These are phyloP conservation scores for Peronospora destructor DNA, from an alignment of 352 stramenopile genomes.

Conservation along the genomic window DNA sequence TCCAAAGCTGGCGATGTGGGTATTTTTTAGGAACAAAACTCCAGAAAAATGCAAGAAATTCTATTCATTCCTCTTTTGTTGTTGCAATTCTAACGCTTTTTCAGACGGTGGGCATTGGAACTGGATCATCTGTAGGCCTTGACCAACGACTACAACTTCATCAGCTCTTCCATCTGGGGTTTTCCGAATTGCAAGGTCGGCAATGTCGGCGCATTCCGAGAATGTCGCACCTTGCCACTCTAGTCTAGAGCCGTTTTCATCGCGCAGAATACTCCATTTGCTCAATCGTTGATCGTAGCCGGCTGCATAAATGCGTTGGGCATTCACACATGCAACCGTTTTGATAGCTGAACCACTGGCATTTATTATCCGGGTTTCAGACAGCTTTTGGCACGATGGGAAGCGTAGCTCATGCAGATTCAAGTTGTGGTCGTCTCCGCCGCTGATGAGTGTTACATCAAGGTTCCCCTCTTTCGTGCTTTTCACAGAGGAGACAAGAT, in stretches of 20 bases:
- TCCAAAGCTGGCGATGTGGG: constrained; percentile 32
- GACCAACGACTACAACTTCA: constrained; percentile 61
- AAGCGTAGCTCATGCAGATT: constrained; percentile 35
- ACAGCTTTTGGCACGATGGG: constrained; percentile 28
- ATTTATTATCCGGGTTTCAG: constrained; percentile 40
- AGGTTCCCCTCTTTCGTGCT: constrained; percentile 10
- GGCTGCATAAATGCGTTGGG: constrained; percentile 40
- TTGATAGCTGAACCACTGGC: constrained; percentile 82
- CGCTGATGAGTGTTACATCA: constrained; percentile 61
- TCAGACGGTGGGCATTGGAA: constrained; percentile 23
- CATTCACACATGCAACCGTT: constrained; percentile 36
- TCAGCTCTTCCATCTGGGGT: constrained; percentile 1
- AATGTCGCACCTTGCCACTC: constrained; percentile 56
- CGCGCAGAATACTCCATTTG: constrained; percentile 39
- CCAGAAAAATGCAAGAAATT: constrained; percentile 35
- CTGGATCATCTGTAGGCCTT: constrained; percentile 63
- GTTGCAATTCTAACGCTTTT: constrained; percentile 1
- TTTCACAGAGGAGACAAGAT: constrained; percentile 22
- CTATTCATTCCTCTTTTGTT: constrained; percentile 26
- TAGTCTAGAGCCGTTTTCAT: constrained; percentile 14
- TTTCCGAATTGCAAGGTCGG: constrained; percentile 42
- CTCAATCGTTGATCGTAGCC: constrained; percentile 86
- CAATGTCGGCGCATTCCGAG: constrained; percentile 78
- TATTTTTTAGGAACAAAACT: constrained; percentile 28
- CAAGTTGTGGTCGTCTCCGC: constrained; percentile 78